Conservation (phyloP, 371 early-diverging fungal genomes). For the Cokeromyces recurvatus region DNA sequence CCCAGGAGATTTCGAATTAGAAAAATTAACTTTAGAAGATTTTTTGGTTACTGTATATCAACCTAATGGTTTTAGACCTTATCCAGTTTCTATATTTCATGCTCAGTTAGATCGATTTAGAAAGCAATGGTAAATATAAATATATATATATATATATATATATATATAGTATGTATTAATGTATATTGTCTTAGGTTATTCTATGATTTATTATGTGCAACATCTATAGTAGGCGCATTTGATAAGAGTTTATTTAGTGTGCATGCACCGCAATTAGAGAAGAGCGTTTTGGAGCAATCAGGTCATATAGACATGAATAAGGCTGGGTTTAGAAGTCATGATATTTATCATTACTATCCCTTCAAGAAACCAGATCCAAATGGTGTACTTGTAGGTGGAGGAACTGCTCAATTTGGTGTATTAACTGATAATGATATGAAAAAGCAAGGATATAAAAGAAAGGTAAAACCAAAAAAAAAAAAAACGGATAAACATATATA, state of each 20-base stretch:
- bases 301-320: constrained; percentile 38
- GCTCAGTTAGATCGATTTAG: constrained; percentile 80
- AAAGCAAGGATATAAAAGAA: constrained; percentile 45
- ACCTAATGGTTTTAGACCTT: constrained; percentile 72
- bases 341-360: constrained; percentile 38
- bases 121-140: constrained; percentile 89
- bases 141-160: too few relatives aligned
- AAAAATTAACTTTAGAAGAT: constrained; percentile 56
- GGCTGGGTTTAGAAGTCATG: constrained; percentile 35
- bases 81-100: constrained; percentile 80
- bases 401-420: constrained; percentile 38
- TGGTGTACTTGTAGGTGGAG: constrained; percentile 46
- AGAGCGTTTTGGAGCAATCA: constrained; percentile 43
- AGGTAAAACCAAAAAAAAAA: constrained; percentile 19
- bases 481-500: not conserved
- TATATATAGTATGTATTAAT: too few relatives aligned
- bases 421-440: constrained; percentile 41
- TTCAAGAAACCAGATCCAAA: constrained; percentile 43
- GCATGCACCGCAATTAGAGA: constrained; percentile 74
- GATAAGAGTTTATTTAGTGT: constrained; percentile 93
- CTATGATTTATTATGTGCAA: constrained; percentile 87
- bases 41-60: constrained; percentile 20
- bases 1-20: constrained; percentile 85
- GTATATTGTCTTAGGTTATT: constrained; percentile 45
- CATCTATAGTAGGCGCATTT: constrained; percentile 87